Evolutionary conservation across 768 basidiomycete species (phyloP), one percentile per base, ranked within the genome.

Genomic region (Leccinellum albellum): DNA sequence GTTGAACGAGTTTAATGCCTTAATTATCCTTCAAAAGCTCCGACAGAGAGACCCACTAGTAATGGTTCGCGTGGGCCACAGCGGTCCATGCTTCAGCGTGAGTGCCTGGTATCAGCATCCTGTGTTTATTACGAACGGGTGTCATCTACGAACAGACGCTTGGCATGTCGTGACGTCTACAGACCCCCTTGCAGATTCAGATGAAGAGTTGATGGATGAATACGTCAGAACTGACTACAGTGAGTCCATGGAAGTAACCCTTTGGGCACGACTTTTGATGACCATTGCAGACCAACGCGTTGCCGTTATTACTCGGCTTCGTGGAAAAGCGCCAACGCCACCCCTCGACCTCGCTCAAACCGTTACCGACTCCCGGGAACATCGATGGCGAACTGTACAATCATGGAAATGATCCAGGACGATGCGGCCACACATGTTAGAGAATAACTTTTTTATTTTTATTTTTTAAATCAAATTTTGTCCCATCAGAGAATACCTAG

Each of bases 141-240:
- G 26, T 33, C 21, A 50, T 53, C 31, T 21, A 28, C 49, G 47
- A 44, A 31, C 73, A 91, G 89, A 91, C 56, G 88, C 89, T 7
- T 91, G 87, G 88, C 83, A 86, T 63, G 73, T 82, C 31, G 78
- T 84, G 28, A 78, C 78, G 37, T 81, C 79, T 26, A 77, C 78
- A 33, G 88, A 91, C 65, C 86, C 88, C 15, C 74, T 90, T 15
- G 75, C 73, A 13, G 87, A 89, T 72, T 89, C 89, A 13, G 89
- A 91, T 61, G 86, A 87, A 37, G 89, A 91, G 64, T 70, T 77
- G 54, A 75, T 78, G 54, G 86, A 89, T 57, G 83, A 88, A 55
- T 75, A 87, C 61, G 75, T 80, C 47, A 78, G 81, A 44, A 66
- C 78, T 50, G 88, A 91, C 62, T 89, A 89, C 64, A 76, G 89